These are phyloP conservation scores for Wickerhamomyces canadensis DNA, from an alignment of 805 yeast genomes.

Conservation along the genomic window DNA sequence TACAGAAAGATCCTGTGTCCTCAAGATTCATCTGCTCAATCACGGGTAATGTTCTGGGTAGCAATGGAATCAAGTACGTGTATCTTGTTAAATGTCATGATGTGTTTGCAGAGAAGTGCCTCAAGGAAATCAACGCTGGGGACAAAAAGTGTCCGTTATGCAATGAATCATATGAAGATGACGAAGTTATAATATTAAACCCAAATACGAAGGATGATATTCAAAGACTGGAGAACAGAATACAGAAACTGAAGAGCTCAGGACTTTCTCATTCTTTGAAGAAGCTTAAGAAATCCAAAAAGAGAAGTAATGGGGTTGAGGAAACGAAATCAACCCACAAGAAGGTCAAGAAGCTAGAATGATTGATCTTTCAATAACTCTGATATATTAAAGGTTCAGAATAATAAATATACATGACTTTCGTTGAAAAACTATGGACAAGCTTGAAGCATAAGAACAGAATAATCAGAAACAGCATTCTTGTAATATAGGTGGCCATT, in stretches of 20 bases:
- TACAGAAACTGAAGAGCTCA: slow-evolving; percentile 14
- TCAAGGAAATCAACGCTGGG: slow-evolving; percentile 19
- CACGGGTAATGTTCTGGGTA: slow-evolving; percentile 31
- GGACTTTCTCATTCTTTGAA: slow-evolving; percentile 34
- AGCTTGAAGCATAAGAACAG: no score
- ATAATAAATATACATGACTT: no score
- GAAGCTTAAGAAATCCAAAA: slow-evolving; percentile 20
- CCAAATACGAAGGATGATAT: slow-evolving; percentile 22
- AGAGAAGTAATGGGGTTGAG: no score
- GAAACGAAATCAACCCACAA: no score
- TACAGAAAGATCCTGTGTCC: slow-evolving; percentile 20
- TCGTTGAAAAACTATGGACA: no score
- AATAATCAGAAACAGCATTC: no score
- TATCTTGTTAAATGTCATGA: slow-evolving; percentile 45
- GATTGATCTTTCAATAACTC: no score
- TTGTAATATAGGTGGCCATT: no score
- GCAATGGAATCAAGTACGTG: slow-evolving; percentile 31
- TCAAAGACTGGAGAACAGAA: slow-evolving; percentile 19
- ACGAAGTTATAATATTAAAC: slow-evolving; percentile 35
- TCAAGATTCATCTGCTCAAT: slow-evolving; percentile 33
- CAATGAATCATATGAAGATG: slow-evolving; percentile 13
- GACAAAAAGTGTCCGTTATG: slow-evolving; percentile 38
- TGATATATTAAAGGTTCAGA: no score
- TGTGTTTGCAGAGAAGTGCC: slow-evolving; percentile 29
- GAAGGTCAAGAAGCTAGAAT: no score